phyloP scores from a whole-genome alignment of 1,139 yeast genomes.

The Geotrichum restrictum region DNA sequence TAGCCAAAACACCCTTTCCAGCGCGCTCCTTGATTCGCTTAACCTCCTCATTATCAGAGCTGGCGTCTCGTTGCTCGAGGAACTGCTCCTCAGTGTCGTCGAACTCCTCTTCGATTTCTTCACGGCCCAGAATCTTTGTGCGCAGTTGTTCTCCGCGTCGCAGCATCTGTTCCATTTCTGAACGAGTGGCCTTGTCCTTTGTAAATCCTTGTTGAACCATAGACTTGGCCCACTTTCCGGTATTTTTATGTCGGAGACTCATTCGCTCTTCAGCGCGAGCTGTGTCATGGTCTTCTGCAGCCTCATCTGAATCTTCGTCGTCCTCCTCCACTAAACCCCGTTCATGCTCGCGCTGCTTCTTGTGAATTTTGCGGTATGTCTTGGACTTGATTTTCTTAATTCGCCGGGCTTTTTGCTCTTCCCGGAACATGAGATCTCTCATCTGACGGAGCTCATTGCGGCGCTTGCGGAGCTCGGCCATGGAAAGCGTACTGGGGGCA shows the following conservation, averaged over 20 bases:
- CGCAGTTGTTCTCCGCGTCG: slow-evolving; percentile 78
- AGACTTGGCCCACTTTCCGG: slow-evolving; percentile 79
- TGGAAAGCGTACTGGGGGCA: slow-evolving; percentile 66
- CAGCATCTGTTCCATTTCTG: slow-evolving; percentile 90
- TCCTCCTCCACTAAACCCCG: slow-evolving; percentile 53
- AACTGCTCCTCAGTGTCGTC: slow-evolving; percentile 22
- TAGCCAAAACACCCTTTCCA: slow-evolving; percentile 84
- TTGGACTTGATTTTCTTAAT: slow-evolving; percentile 93
- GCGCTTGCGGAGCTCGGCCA: slow-evolving; percentile 73
- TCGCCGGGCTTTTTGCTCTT: slow-evolving; percentile 84
- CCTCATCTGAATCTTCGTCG: slow-evolving; percentile 45
- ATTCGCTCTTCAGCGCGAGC: slow-evolving; percentile 90
- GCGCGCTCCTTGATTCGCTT: slow-evolving; percentile 41
- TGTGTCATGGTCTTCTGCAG: slow-evolving; percentile 58
- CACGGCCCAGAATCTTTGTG: slow-evolving; percentile 67
- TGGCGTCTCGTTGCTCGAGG: slow-evolving; percentile 29
- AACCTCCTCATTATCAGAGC: slow-evolving; percentile 38
- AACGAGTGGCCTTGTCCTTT: slow-evolving; percentile 77
- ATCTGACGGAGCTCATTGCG: slow-evolving; percentile 80
- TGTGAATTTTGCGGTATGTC: slow-evolving; percentile 77
- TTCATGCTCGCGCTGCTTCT: slow-evolving; percentile 74
- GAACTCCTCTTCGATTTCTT: slow-evolving; percentile 45
- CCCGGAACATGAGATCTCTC: slow-evolving; percentile 96
- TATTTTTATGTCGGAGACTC: slow-evolving; percentile 84
- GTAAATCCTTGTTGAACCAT: slow-evolving; percentile 88